These are phyloP conservation scores for Pichia gijzeniarum DNA, from an alignment of 805 yeast genomes.

Conservation along the genomic window DNA sequence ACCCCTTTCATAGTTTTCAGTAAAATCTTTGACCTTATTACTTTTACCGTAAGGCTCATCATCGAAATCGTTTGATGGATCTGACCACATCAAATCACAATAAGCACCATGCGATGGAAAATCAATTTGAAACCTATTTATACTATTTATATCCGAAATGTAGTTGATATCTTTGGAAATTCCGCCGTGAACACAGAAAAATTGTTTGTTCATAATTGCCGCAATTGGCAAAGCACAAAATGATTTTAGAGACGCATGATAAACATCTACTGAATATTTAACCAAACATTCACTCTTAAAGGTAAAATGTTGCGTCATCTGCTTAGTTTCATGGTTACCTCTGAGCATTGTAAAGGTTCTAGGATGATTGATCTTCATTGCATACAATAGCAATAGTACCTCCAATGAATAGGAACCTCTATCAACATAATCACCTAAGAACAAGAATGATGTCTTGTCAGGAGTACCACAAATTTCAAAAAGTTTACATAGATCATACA, in stretches of 20 bases:
- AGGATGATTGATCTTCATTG: constrained; percentile 74
- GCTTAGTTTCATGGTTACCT: constrained; percentile 94
- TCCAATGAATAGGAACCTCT: constrained; percentile 89
- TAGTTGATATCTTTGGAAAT: constrained; percentile 76
- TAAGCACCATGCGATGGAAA: constrained; percentile 82
- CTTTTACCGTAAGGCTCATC: constrained; percentile 33
- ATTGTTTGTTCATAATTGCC: constrained; percentile 89
- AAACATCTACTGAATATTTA: constrained; percentile 62
- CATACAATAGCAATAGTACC: constrained; percentile 65
- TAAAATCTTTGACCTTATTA: constrained; percentile 34
- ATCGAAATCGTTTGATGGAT: constrained; percentile 88
- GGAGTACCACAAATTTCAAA: constrained; percentile 95
- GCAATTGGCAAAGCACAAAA: constrained; percentile 88
- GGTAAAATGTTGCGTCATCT: constrained; percentile 89
- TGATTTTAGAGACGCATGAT: constrained; percentile 67
- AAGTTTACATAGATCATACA: constrained; percentile 79
- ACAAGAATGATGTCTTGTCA: constrained; percentile 61
- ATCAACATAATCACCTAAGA: constrained; percentile 93
- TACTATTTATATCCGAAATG: constrained; percentile 57
- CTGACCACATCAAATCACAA: constrained; percentile 96
- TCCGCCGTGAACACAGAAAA: constrained; percentile 96
- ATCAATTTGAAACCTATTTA: constrained; percentile 84
- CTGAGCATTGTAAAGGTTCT: constrained; percentile 71
- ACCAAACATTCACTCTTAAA: constrained; percentile 86
- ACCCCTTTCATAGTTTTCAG: constrained; percentile 72